Conservation (phyloP, 2,329 filamentous ascomycete genomes). For the Neoarthrinium moseri region DNA sequence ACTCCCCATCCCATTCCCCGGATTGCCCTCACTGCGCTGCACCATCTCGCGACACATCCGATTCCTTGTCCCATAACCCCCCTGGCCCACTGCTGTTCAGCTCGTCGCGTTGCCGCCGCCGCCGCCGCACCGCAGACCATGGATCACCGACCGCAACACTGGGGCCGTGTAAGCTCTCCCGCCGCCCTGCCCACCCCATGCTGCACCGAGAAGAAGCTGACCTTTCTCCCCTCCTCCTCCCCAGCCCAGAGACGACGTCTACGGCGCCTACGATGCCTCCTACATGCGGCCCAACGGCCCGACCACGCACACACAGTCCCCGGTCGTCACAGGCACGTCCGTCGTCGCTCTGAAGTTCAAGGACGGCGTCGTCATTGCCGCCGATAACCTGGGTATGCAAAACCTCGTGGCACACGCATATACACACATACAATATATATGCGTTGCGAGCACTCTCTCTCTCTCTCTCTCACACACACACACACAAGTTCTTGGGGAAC, state of each 20-base stretch:
- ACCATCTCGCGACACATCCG: conserved; percentile 11
- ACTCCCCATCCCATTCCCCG: conserved; percentile 10
- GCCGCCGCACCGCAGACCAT: conserved; percentile 36
- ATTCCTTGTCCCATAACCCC: too few species aligned
- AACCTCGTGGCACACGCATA: too few species aligned
- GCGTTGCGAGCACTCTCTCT: too few species aligned
- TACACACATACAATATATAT: too few species aligned
- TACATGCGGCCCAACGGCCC: conserved; percentile 73
- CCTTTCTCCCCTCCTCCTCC: conserved; percentile 13
- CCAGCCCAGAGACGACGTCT: conserved; percentile 95
- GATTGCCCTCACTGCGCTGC: conserved; percentile 11
- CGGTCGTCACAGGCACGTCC: conserved; percentile 94
- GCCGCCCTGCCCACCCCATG: conserved; percentile 7
- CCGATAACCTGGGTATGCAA: conserved; percentile 89
- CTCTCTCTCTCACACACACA: too few species aligned
- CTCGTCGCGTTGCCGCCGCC: background rate
- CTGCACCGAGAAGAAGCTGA: conserved; percentile 14
- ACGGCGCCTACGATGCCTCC: conserved; percentile 87
- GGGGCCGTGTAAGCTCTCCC: conserved; percentile 62
- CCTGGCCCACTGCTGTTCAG: too few species aligned
- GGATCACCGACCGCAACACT: conserved; percentile 72
- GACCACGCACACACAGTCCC: conserved; percentile 84
- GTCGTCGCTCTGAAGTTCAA: conserved; percentile 95
- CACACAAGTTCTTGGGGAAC: too few species aligned
- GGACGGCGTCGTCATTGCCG: conserved; percentile 92